A percentile compares a stretch with the other conserved stretches of the same genome.
Conservation (phyloP, 225 moss, liverwort and hornwort species). For the Polytrichum formosum region DNA sequence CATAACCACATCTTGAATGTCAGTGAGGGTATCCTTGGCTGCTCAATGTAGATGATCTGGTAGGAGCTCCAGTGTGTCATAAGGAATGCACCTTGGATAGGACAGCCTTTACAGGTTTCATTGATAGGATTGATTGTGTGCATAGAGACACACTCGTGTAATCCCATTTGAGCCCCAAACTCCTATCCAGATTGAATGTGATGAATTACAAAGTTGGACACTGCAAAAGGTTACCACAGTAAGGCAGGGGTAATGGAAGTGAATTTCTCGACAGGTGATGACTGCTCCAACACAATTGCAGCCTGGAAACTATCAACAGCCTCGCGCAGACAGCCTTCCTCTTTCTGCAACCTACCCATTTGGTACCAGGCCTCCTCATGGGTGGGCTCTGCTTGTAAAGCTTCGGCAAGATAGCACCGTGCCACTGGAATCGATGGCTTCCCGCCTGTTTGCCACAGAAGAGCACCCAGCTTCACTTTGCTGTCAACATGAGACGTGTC, state of each 20-base stretch:
- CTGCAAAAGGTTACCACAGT: conserved; percentile 43
- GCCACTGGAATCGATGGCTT: conserved; percentile 52
- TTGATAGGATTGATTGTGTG: too few relatives aligned
- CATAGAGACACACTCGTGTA: too few relatives aligned
- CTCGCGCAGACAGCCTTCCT: conserved; percentile 56
- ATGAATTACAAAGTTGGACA: too few relatives aligned
- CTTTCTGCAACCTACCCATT: conserved; percentile 77
- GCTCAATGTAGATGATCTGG: too few relatives aligned
- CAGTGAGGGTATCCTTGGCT: too few relatives aligned
- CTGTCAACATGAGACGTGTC: conserved; percentile 61
- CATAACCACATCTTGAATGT: too few relatives aligned
- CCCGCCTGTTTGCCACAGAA: conserved; percentile 59
- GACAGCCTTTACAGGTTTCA: too few relatives aligned
- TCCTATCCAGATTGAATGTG: too few relatives aligned
- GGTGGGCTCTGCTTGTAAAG: conserved; percentile 75
- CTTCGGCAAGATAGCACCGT: conserved; percentile 70
- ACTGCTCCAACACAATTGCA: conserved; percentile 68
- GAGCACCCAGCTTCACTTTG: conserved; percentile 78
- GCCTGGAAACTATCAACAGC: conserved; percentile 80
- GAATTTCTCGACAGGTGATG: conserved; percentile 71
- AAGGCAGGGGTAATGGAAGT: conserved; percentile 67
- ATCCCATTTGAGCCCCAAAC: too few relatives aligned
- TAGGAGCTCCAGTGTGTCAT: too few relatives aligned
- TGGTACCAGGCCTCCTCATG: conserved; percentile 75
- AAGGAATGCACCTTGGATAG: too few relatives aligned